Conservation (phyloP, 495 filamentous ascomycete species). For the Aspergillus olivimuriae region DNA sequence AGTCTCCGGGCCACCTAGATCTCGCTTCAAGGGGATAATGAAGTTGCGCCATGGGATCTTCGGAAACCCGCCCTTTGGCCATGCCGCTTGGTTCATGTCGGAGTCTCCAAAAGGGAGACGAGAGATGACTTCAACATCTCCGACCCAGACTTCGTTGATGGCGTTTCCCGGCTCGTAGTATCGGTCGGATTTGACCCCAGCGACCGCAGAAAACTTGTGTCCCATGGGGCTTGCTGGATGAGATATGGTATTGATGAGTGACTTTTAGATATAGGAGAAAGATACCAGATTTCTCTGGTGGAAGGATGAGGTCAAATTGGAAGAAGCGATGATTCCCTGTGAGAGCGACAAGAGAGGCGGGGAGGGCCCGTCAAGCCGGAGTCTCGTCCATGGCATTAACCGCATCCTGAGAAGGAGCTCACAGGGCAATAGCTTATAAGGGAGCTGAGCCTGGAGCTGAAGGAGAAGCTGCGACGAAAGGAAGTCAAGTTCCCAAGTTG, state of each 20-base stretch:
- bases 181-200: slow-evolving; percentile 26
- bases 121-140: slow-evolving; percentile 30
- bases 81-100: slow-evolving; percentile 29
- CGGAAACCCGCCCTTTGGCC: slow-evolving; percentile 23
- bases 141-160: slow-evolving; percentile 36
- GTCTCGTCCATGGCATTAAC: no score
- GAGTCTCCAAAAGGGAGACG: slow-evolving; percentile 32
- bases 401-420: no score
- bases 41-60: slow-evolving; percentile 40
- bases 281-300: background rate
- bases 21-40: slow-evolving; percentile 33
- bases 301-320: no score
- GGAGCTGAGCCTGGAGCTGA: no score
- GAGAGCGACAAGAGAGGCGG: no score
- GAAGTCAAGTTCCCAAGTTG: no score
- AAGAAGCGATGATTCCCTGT: no score
- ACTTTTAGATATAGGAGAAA: background rate
- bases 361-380: no score
- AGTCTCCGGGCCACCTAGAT: background rate
- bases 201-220: slow-evolving; percentile 26
- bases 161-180: slow-evolving; percentile 31
- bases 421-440: no score
- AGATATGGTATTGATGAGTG: background rate
- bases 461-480: no score
- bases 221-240: slow-evolving; percentile 19